Conservation (phyloP, 148 eudicot species). For the Arctostaphylos glauca region DNA sequence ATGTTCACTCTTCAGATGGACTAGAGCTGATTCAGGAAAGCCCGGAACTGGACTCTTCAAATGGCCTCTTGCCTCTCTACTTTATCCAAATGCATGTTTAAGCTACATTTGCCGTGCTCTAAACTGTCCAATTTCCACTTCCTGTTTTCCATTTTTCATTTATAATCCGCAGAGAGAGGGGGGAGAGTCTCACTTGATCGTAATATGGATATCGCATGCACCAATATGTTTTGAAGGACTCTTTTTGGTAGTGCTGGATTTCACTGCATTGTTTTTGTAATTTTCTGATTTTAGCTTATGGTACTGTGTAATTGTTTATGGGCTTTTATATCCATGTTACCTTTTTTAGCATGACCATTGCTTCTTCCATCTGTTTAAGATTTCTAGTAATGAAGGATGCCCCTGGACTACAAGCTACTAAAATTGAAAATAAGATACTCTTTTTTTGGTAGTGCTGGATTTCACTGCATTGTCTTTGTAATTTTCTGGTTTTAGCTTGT, state of each 20-base stretch:
- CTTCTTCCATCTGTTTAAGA: conserved; percentile 34
- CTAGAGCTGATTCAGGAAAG: not conserved
- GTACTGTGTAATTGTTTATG: not conserved
- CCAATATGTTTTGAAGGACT: too few species aligned
- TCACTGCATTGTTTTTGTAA: not conserved
- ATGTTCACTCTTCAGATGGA: not conserved
- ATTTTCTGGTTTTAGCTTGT: not conserved
- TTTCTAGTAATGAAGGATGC: conserved; percentile 71
- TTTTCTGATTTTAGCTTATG: not conserved
- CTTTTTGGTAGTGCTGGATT: not conserved
- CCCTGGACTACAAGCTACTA: conserved; percentile 81
- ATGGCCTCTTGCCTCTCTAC: not conserved
- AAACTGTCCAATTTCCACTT: not conserved
- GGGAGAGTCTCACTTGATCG: not conserved
- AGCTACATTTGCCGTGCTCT: not conserved
- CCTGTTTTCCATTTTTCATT: not conserved
- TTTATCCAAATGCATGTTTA: not conserved
- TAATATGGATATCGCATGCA: too few species aligned
- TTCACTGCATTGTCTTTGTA: not conserved
- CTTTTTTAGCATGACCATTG: not conserved
- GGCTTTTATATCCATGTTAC: not conserved
- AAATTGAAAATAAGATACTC: conserved; percentile 71
- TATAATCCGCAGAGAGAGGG: not conserved
- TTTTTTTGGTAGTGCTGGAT: not conserved
- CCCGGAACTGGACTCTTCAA: not conserved